Evolutionary conservation across 768 basidiomycete genomes (phyloP).

Genomic region (Lyophyllum semitale): DNA sequence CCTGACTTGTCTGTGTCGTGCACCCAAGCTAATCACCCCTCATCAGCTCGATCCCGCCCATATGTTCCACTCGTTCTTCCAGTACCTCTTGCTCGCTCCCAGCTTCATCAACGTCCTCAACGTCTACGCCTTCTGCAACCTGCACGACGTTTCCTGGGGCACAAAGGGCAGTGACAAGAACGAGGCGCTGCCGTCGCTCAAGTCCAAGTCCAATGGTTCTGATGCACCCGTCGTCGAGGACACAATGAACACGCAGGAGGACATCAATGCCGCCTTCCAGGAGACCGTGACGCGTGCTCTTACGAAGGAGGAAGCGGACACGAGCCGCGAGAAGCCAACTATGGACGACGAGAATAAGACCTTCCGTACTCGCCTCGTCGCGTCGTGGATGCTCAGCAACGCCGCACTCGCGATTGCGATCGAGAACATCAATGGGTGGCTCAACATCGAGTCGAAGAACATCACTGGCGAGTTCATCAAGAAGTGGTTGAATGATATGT

Average conservation of each 20-base stretch:
- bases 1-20: background rate
- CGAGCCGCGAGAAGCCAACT: constrained; percentile 65
- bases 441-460: constrained; percentile 30
- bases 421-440: constrained; percentile 55
- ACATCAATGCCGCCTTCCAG: constrained; percentile 81
- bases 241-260: constrained; percentile 69
- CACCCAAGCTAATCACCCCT: background rate
- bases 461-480: constrained; percentile 34
- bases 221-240: constrained; percentile 74
- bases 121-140: constrained; percentile 96
- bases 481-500: constrained; percentile 29
- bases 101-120: constrained; percentile 94
- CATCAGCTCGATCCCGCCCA: constrained; percentile 92
- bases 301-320: constrained; percentile 51
- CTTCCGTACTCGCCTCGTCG: constrained; percentile 80
- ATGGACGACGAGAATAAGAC: constrained; percentile 82
- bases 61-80: constrained; percentile 92
- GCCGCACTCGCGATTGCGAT: constrained; percentile 58
- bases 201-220: constrained; percentile 56
- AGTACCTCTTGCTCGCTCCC: constrained; percentile 86
- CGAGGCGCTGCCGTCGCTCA: constrained; percentile 76
- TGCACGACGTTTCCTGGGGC: constrained; percentile 95
- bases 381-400: constrained; percentile 70
- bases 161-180: constrained; percentile 90
- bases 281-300: constrained; percentile 79